A percentile compares a stretch with the other conserved stretches of the same genome.
Evolutionary conservation across 768 basidiomycete genomes (phyloP).

Genomic region (Psilocybe cyanescens): DNA sequence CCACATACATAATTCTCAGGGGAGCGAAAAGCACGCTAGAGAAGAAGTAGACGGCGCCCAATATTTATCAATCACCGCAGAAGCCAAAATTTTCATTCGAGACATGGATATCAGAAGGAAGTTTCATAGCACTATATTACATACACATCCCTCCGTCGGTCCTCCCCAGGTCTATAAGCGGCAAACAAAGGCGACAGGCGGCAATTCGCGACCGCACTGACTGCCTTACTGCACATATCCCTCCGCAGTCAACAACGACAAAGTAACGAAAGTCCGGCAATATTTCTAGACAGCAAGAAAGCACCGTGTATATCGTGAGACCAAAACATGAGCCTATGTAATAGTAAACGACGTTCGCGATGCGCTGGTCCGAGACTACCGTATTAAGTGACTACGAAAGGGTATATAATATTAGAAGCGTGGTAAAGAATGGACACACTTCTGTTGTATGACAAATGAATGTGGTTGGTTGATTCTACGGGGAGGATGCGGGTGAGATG

Average conservation of each 20-base stretch:
- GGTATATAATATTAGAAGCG: constrained; percentile 14
- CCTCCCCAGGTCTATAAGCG: background rate
- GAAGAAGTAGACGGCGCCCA: no score
- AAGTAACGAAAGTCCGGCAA: background rate
- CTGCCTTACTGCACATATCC: background rate
- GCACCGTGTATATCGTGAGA: background rate
- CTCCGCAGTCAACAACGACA: background rate
- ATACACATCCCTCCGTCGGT: background rate
- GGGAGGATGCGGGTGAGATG: constrained; percentile 1
- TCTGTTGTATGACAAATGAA: constrained; percentile 12
- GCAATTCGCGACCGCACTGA: background rate
- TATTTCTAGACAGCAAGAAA: background rate
- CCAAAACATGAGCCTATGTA: constrained; percentile 9
- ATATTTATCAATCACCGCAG: background rate
- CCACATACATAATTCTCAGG: no score
- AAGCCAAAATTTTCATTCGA: background rate
- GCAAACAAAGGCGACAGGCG: background rate
- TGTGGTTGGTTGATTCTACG: constrained; percentile 5
- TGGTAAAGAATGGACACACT: constrained; percentile 26
- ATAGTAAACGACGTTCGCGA: background rate
- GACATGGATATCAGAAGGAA: background rate
- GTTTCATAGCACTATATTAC: background rate
- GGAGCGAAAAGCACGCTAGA: no score
- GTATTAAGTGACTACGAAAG: constrained; percentile 12
- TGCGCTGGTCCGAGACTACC: background rate